Base-by-base conservation (phyloP, 345 rosid genomes). In the Eucalyptus decipiens region DNA sequence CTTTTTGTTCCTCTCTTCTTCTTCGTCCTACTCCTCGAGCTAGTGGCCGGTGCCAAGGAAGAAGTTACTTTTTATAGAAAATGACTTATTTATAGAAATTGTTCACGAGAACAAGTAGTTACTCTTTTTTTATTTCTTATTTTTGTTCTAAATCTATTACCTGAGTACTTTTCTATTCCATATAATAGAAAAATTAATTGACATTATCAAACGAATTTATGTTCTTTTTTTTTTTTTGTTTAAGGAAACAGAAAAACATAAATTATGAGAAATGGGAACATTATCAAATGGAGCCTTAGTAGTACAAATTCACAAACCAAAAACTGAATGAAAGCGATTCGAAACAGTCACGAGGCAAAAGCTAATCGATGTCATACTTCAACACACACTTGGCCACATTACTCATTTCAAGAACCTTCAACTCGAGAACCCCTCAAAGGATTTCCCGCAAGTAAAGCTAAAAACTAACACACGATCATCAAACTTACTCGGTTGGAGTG, bases 191-290 rank as follows among this genome's bases (percentile, higher is more conserved):
- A 51, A 51, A 17, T 51, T 51, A 51, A 17, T 51, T 6, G 0
- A 0, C 3, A 0, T 16, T 50, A 50, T 1, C 7, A 50, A 50
- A 50, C 0, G 3, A 8, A 16, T 50, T 48, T 48, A 12, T 48
- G 2, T 48, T 48, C 4, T 5, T 13, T 48, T 48, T 4, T 48
- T 48, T 8, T 40, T 47, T 9, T 45, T 45, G 4, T 11, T 37
- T 37, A 37, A 0, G 18, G 4, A 4, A 52, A 19, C 0, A 8
- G 0, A 51, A 51, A 0, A 18, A 14, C 4, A 52, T 0, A 52
- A 1, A 18, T 18, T 18, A 52, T 19, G 23, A 18, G 16, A 19
- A 8, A 52, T 19, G 10, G 6, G 1, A 52, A 19, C 24, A 19
- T 19, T 52, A 50, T 16, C 52, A 17, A 50, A 50, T 0, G 4